phyloP scores from a whole-genome alignment of 2,329 filamentous ascomycete genomes.

The Aspergillus luchuensis region DNA sequence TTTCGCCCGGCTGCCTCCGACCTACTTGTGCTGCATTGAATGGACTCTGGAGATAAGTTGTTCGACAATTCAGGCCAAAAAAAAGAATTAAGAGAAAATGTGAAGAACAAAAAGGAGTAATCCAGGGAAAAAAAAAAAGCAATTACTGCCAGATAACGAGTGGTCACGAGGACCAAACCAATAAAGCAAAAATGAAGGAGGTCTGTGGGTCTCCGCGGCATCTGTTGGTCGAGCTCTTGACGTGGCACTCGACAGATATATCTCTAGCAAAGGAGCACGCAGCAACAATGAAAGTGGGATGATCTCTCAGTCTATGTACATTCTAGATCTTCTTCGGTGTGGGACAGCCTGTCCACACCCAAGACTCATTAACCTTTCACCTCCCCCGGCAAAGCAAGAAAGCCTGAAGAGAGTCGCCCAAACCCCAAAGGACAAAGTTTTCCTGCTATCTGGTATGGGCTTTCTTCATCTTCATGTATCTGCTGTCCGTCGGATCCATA shows the following conservation, averaged over 20 bases:
- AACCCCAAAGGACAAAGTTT: not conserved
- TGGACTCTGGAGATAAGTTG: no score
- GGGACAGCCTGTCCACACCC: not conserved
- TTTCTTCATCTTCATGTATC: conserved; percentile 4
- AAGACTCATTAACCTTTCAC: not conserved
- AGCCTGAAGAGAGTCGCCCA: not conserved
- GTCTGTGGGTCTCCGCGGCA: not conserved
- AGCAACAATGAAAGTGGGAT: not conserved
- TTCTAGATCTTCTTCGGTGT: not conserved
- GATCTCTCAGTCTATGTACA: not conserved
- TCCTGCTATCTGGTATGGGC: conserved; percentile 1
- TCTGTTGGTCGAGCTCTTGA: not conserved
- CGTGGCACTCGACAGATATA: not conserved
- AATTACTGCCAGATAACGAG: not conserved
- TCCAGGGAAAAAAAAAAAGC: not conserved
- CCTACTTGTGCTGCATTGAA: not conserved
- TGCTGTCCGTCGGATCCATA: conserved; percentile 11
- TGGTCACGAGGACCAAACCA: not conserved
- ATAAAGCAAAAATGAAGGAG: not conserved
- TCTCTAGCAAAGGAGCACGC: no score
- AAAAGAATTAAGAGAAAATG: not conserved
- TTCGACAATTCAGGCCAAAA: not conserved
- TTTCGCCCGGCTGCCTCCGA: conserved; percentile 5
- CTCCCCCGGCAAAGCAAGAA: not conserved
- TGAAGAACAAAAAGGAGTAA: not conserved